Percentiles rank a stretch among this genome's conserved stretches.
Evolutionary conservation across 2,329 filamentous ascomycete genomes (phyloP).

Genomic region (Venturiaceae sp.): DNA sequence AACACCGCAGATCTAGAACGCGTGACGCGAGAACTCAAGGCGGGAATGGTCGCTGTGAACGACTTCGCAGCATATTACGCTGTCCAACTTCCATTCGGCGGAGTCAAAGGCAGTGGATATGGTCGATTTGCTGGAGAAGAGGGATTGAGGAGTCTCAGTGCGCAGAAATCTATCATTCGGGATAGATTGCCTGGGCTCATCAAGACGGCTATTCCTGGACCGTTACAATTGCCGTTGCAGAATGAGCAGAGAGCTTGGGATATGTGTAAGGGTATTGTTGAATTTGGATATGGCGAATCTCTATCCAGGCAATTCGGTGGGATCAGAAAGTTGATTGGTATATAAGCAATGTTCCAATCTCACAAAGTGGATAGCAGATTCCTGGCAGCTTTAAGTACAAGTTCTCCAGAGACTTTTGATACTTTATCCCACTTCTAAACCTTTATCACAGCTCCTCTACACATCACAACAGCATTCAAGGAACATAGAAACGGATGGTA

Average conservation of each 20-base stretch:
- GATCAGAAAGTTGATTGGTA: slow-evolving; percentile 26
- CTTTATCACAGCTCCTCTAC: no score
- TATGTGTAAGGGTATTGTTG: slow-evolving; percentile 35
- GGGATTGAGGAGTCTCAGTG: slow-evolving; percentile 75
- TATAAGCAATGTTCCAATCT: no score
- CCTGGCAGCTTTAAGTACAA: no score
- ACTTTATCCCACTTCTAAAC: no score
- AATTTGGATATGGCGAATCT: slow-evolving; percentile 37
- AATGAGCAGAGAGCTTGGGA: slow-evolving; percentile 26
- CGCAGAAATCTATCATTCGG: slow-evolving; percentile 75
- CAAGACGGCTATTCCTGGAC: slow-evolving; percentile 69
- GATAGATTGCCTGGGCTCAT: slow-evolving; percentile 53
- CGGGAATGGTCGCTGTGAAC: slow-evolving; percentile 90
- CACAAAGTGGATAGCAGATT: no score
- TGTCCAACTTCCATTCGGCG: slow-evolving; percentile 89
- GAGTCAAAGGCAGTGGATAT: slow-evolving; percentile 78
- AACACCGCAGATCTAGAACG: slow-evolving; percentile 48
- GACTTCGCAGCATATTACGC: slow-evolving; percentile 93
- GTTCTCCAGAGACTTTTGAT: no score
- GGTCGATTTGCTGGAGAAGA: slow-evolving; percentile 89
- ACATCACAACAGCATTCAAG: no score
- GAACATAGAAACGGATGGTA: no score
- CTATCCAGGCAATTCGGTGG: slow-evolving; percentile 27
- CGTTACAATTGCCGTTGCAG: slow-evolving; percentile 70
- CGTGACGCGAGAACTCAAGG: slow-evolving; percentile 60